These are phyloP conservation scores for Eucalyptus sideroxylon DNA, from an alignment of 345 rosid species.

Conservation along the genomic window DNA sequence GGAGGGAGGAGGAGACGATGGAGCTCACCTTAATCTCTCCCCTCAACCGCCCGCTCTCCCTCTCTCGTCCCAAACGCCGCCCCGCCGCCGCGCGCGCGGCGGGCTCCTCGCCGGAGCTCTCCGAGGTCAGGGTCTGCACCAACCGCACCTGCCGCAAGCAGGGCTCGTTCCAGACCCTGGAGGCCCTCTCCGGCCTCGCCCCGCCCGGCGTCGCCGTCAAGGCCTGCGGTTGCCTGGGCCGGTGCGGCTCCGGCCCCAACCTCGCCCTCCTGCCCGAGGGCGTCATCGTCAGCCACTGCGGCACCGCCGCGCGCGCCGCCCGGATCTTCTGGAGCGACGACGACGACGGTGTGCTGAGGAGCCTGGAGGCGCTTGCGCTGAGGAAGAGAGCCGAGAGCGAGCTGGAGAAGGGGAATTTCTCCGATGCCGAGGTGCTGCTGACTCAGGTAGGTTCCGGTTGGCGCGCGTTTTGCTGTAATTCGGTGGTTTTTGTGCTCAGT, in stretches of 20 bases:
- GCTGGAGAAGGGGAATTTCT: conserved; percentile 30
- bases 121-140: conserved; percentile 71
- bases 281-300: conserved; percentile 48
- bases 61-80: not conserved
- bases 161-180: conserved; percentile 62
- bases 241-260: conserved; percentile 89
- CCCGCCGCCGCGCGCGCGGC: not conserved
- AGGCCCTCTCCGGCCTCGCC: conserved; percentile 44
- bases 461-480: not conserved
- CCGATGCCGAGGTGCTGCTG: conserved; percentile 42
- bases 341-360: conserved; percentile 10
- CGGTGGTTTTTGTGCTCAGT: not conserved
- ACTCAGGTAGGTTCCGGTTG: conserved; percentile 29
- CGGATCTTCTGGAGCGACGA: conserved; percentile 23
- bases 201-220: conserved; percentile 52
- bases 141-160: conserved; percentile 75
- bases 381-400: conserved; percentile 49
- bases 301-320: conserved; percentile 61
- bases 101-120: not conserved
- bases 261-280: conserved; percentile 61
- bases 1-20: not conserved
- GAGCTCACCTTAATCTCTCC: not conserved
- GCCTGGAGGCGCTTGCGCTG: conserved; percentile 51
- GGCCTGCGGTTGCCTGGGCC: conserved; percentile 67
- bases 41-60: not conserved